Percentiles rank a stretch among this genome's conserved stretches.
phyloP scores from a whole-genome alignment of 768 basidiomycete genomes.

The Tulasnella sp. region DNA sequence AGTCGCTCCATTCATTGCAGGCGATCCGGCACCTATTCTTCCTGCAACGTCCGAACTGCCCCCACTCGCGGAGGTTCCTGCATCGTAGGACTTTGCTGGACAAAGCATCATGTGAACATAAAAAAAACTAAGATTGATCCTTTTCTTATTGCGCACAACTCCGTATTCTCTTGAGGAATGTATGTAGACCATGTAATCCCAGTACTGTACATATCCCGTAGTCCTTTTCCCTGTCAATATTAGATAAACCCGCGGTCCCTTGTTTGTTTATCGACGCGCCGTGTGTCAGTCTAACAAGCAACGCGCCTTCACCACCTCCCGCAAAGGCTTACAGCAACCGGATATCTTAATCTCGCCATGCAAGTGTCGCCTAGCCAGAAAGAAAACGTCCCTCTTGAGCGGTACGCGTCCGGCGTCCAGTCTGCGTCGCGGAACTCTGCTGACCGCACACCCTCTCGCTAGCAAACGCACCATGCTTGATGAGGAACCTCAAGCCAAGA shows the following conservation, averaged over 20 bases:
- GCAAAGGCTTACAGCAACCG: not conserved
- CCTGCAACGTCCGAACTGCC: not conserved
- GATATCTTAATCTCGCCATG: not conserved
- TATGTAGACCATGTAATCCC: slow-evolving; percentile 8
- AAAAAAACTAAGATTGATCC: not conserved
- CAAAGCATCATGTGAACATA: not conserved
- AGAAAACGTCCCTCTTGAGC: slow-evolving; percentile 24
- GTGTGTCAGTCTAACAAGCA: not conserved
- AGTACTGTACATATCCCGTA: not conserved
- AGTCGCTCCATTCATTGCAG: not conserved
- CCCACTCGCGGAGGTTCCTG: not conserved
- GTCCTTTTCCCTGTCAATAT: not conserved
- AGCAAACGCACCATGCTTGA: slow-evolving; percentile 10
- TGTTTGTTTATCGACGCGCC: not conserved
- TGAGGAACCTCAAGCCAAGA: slow-evolving; percentile 20
- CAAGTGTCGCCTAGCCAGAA: slow-evolving; percentile 5
- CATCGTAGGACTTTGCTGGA: slow-evolving; percentile 3
- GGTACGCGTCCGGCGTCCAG: not conserved
- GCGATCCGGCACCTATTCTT: not conserved
- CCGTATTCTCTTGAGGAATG: not conserved
- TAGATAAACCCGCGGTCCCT: not conserved
- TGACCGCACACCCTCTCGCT: not conserved
- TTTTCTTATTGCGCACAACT: not conserved
- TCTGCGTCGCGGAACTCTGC: not conserved
- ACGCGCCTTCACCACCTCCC: not conserved